A percentile compares a stretch with the other conserved stretches of the same genome.
These are phyloP conservation scores for Cordyceps fumosorosea DNA, from an alignment of 2,329 filamentous ascomycete genomes.

Conservation along the genomic window DNA sequence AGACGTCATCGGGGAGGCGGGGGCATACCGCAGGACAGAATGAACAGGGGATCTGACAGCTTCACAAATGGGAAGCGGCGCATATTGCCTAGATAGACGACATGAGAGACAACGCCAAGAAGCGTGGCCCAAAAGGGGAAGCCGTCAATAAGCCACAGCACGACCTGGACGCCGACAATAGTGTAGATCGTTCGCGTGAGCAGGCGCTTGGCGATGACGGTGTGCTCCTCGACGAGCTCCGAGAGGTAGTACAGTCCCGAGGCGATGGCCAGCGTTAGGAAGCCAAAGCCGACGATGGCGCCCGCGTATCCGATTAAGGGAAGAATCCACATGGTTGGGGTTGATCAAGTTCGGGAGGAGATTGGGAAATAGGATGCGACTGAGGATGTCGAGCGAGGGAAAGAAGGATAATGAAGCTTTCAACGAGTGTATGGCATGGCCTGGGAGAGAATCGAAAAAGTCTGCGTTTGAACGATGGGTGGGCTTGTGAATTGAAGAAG, in stretches of 20 bases:
- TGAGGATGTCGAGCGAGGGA: neutral
- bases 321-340: constrained; percentile 80
- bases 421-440: constrained; percentile 12
- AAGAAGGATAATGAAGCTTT: neutral
- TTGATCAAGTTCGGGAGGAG: neutral
- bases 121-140: constrained; percentile 71
- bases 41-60: constrained; percentile 78
- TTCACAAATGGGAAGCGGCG: constrained; percentile 69
- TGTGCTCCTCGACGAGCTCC: constrained; percentile 96
- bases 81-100: constrained; percentile 85
- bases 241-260: constrained; percentile 98
- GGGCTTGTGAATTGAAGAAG: neutral
- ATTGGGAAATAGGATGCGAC: neutral
- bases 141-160: constrained; percentile 75
- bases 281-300: constrained; percentile 81
- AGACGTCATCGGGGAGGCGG: too few relatives aligned
- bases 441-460: neutral
- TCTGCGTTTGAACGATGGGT: too few relatives aligned
- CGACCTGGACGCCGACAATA: constrained; percentile 65
- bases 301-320: constrained; percentile 87
- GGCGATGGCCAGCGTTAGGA: constrained; percentile 91
- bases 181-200: constrained; percentile 78
- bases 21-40: constrained; percentile 68
- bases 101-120: constrained; percentile 72
- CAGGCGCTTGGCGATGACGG: constrained; percentile 83